Conservation (phyloP, 208 protist species). For the Tritrichomonas foetus region DNA sequence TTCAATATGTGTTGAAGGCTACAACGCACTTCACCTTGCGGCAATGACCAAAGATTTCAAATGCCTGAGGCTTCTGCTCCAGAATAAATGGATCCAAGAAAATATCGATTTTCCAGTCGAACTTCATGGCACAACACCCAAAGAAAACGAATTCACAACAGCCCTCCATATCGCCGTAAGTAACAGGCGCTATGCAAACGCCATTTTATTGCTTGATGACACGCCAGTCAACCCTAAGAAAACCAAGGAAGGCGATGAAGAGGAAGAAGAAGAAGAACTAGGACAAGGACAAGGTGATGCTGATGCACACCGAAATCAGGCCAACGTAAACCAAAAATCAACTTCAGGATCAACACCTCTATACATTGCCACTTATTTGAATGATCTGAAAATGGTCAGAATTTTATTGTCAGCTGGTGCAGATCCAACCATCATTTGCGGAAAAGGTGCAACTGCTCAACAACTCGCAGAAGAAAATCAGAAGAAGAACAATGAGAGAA, state of each 20-base stretch:
- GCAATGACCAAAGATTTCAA: background rate
- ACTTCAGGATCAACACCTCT: background rate
- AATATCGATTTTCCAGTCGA: background rate
- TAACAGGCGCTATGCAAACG: background rate
- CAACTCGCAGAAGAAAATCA: too few relatives aligned
- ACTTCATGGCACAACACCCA: background rate
- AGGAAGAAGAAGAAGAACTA: background rate
- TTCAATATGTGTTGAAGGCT: background rate
- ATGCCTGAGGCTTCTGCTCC: background rate
- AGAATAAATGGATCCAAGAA: background rate
- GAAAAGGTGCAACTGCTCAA: too few relatives aligned
- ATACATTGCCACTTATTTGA: background rate
- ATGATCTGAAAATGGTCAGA: background rate
- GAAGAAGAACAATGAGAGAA: too few relatives aligned
- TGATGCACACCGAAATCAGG: too few relatives aligned
- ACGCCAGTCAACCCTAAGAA: too few relatives aligned
- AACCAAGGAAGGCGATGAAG: background rate
- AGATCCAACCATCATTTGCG: too few relatives aligned
- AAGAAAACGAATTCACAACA: background rate
- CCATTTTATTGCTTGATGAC: background rate
- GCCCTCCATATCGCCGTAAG: background rate
- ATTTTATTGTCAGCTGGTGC: background rate
- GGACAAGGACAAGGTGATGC: background rate
- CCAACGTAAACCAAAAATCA: background rate
- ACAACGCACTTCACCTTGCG: background rate